These are phyloP conservation scores for Physcomitrellopsis africana DNA, from an alignment of 225 moss, liverwort and hornwort species.

Conservation along the genomic window DNA sequence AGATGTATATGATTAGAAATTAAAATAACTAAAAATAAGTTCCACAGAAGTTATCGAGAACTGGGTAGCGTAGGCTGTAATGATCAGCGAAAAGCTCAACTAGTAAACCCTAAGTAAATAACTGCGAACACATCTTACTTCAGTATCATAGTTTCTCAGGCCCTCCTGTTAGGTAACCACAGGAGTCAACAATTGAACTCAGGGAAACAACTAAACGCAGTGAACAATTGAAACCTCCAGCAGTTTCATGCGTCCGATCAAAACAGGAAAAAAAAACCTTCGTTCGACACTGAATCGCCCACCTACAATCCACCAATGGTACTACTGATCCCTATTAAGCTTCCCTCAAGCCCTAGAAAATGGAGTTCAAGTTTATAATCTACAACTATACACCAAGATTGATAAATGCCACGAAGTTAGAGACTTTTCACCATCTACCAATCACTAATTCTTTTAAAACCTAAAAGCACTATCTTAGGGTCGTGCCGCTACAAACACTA, in stretches of 20 bases:
- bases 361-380: neutral
- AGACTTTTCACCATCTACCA: conserved; percentile 6
- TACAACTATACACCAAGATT: neutral
- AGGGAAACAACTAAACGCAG: neutral
- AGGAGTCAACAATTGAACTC: neutral
- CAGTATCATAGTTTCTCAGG: neutral
- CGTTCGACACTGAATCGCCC: neutral
- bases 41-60: neutral
- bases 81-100: neutral
- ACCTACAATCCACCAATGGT: neutral
- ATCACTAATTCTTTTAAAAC: neutral
- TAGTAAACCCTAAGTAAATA: neutral
- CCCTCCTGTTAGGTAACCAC: neutral
- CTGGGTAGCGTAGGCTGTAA: neutral
- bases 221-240: neutral
- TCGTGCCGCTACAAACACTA: neutral
- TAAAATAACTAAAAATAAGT: neutral
- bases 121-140: neutral
- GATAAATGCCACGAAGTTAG: neutral
- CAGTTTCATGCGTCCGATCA: neutral
- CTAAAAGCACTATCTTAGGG: conserved; percentile 7
- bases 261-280: neutral
- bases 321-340: neutral
- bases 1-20: no score
- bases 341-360: conserved; percentile 28